Evolutionary conservation across 2,329 filamentous ascomycete species (phyloP).

Genomic region (Hypoxylon sp.): DNA sequence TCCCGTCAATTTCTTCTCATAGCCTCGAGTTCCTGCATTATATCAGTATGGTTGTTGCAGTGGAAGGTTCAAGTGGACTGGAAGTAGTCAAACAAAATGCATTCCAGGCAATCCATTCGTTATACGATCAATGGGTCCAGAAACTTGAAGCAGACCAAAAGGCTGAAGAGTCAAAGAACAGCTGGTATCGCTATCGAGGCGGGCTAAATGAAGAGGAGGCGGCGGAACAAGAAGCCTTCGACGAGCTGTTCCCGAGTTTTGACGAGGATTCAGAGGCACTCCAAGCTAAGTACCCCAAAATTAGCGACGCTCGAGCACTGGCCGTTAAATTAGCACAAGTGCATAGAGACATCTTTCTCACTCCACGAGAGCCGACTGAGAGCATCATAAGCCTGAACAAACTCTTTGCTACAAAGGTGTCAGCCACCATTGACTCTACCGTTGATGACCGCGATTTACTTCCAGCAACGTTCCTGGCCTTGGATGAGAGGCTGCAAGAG

Average conservation of each 20-base stretch:
- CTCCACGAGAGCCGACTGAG: conserved; percentile 58
- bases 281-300: conserved; percentile 51
- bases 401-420: conserved; percentile 60
- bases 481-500: conserved; percentile 73
- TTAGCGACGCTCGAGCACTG: conserved; percentile 65
- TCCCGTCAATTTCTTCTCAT: conserved; percentile 46
- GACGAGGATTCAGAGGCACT: conserved; percentile 67
- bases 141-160: conserved; percentile 83
- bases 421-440: conserved; percentile 54
- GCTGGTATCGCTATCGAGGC: conserved; percentile 87
- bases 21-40: conserved; percentile 67
- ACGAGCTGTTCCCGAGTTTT: conserved; percentile 85
- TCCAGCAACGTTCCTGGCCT: conserved; percentile 74
- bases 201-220: conserved; percentile 83
- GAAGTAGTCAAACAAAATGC: conserved; percentile 67
- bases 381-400: conserved; percentile 64
- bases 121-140: conserved; percentile 86
- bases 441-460: conserved; percentile 70
- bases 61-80: conserved; percentile 64
- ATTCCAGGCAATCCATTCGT: conserved; percentile 76
- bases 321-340: conserved; percentile 73
- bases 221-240: conserved; percentile 80
- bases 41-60: conserved; percentile 60
- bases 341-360: conserved; percentile 70
- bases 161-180: conserved; percentile 79